phyloP scores from a whole-genome alignment of 345 rosid genomes.

The Citrus unshiu region DNA sequence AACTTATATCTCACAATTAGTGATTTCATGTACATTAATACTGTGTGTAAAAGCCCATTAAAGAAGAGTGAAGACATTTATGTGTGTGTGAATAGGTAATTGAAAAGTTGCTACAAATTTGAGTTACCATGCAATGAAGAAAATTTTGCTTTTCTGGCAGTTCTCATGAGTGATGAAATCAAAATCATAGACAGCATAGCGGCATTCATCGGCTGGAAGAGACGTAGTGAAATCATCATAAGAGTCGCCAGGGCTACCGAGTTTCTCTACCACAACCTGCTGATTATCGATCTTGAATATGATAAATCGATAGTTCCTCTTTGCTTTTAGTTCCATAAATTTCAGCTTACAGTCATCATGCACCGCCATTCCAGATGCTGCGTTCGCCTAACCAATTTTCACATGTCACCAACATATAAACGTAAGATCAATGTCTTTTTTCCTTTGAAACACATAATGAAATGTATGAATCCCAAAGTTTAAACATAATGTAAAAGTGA shows the following conservation, averaged over 20 bases:
- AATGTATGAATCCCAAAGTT: not conserved
- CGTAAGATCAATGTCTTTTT: not conserved
- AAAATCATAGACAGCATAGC: conserved; percentile 88
- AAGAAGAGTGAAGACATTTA: not conserved
- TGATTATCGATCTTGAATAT: conserved; percentile 79
- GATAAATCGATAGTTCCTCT: conserved; percentile 79
- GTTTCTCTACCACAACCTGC: conserved; percentile 80
- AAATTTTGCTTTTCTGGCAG: conserved; percentile 98
- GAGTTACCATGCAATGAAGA: conserved; percentile 90
- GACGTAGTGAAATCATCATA: conserved; percentile 72
- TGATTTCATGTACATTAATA: no score
- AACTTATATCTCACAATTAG: no score
- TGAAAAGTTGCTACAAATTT: not conserved
- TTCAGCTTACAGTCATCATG: conserved; percentile 84
- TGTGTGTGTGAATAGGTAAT: not conserved
- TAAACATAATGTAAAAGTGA: no score
- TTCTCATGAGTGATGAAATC: conserved; percentile 82
- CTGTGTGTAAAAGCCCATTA: no score
- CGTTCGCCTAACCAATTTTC: conserved; percentile 53
- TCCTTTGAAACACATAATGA: no score
- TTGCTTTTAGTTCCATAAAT: conserved; percentile 81
- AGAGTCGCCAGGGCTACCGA: conserved; percentile 62
- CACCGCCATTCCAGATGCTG: conserved; percentile 97
- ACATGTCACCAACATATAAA: not conserved
- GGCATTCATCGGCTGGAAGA: conserved; percentile 84